Conservation (phyloP, 306 rosid genomes). For the Spatholobus suberectus region DNA sequence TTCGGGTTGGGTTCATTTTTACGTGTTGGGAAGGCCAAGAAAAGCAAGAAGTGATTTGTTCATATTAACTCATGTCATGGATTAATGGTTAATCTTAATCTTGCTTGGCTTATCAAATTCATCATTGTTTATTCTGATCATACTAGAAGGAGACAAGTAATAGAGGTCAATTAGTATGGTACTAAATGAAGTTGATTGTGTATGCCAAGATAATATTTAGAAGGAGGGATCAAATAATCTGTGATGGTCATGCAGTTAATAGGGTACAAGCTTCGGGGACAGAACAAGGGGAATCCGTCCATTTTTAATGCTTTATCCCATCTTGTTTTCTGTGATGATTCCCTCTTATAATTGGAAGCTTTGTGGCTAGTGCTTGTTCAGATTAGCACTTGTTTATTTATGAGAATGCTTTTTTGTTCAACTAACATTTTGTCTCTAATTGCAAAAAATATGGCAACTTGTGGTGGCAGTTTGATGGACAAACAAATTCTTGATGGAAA, state of each 20-base stretch:
- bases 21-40: slow-evolving; percentile 62
- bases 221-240: background rate
- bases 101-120: slow-evolving; percentile 20
- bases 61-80: background rate
- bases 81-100: background rate
- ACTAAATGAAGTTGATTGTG: slow-evolving; percentile 6
- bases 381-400: slow-evolving; percentile 31
- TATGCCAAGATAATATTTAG: background rate
- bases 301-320: slow-evolving; percentile 40
- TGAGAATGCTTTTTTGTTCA: slow-evolving; percentile 30
- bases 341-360: slow-evolving; percentile 19
- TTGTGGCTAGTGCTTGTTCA: slow-evolving; percentile 28
- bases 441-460: background rate
- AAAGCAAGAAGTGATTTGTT: slow-evolving; percentile 58
- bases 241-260: slow-evolving; percentile 27
- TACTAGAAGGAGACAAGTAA: background rate
- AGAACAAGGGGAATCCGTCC: slow-evolving; percentile 38
- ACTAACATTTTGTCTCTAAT: slow-evolving; percentile 35
- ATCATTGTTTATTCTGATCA: slow-evolving; percentile 1
- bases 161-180: background rate
- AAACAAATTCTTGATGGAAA: slow-evolving; percentile 26
- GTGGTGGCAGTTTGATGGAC: slow-evolving; percentile 30
- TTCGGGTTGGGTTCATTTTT: slow-evolving; percentile 71
- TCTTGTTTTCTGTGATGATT: slow-evolving; percentile 35
- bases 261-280: slow-evolving; percentile 47